Percentiles rank a stretch among this genome's conserved stretches.
Evolutionary conservation across 176 grass and related monocot species (phyloP).

Genomic region (Aegilops bicornis): DNA sequence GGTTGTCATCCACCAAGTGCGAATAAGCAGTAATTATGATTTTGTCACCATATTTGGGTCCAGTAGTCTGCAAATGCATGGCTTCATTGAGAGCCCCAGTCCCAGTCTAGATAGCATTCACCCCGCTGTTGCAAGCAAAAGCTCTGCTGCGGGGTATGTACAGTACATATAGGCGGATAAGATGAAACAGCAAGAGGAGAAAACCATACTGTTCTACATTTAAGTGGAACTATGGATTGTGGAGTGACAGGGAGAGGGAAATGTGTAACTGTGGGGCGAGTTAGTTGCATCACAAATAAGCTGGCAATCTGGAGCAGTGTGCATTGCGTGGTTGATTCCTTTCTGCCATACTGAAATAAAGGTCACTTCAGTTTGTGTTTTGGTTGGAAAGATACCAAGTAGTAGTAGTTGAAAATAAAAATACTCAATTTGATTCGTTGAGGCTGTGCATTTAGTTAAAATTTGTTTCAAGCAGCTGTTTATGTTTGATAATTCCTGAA

Average conservation of each 20-base stretch:
- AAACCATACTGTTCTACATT: not conserved
- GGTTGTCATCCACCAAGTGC: constrained; percentile 27
- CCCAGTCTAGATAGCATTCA: constrained; percentile 24
- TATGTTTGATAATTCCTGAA: not conserved
- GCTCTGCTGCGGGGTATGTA: constrained; percentile 52
- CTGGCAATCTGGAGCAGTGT: not conserved
- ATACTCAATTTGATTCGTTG: not conserved
- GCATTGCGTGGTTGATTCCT: not conserved
- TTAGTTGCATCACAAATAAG: not conserved
- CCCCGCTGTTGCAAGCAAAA: constrained; percentile 37
- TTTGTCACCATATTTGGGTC: constrained; percentile 29
- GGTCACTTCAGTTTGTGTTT: not conserved
- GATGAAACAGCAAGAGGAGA: constrained; percentile 34
- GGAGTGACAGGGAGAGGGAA: not conserved
- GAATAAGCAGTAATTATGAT: constrained; percentile 40
- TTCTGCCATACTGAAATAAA: not conserved
- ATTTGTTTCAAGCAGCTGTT: not conserved
- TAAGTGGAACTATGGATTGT: not conserved
- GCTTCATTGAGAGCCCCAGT: constrained; percentile 44
- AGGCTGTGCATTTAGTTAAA: not conserved
- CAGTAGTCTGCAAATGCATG: constrained; percentile 40
- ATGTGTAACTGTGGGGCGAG: not conserved
- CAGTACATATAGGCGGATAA: constrained; percentile 38
- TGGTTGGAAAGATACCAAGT: not conserved
- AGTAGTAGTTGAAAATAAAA: no score